Percentiles rank a stretch among this genome's conserved stretches.
Conservation (phyloP, 305 asterid species). For the Rubia tinctorum region DNA sequence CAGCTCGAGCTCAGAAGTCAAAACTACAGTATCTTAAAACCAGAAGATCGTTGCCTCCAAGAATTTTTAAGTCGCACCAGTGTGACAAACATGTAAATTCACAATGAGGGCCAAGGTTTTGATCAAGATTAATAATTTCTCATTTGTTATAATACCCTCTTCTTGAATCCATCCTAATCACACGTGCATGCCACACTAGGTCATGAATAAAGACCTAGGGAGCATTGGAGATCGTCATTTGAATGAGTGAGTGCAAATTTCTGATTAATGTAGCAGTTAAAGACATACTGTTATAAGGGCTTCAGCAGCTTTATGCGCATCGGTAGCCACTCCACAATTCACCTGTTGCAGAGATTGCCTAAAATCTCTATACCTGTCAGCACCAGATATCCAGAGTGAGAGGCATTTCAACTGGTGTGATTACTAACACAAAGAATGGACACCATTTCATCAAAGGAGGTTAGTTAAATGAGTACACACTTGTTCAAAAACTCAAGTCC, state of each 20-base stretch:
- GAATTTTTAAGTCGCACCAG: neutral
- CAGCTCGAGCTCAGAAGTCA: neutral
- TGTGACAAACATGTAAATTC: neutral
- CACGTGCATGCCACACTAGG: neutral
- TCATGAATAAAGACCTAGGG: neutral
- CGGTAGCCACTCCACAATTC: constrained; percentile 48
- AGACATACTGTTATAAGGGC: constrained; percentile 70
- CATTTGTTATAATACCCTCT: neutral
- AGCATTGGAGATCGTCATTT: neutral
- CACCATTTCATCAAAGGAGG: neutral
- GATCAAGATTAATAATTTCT: no score
- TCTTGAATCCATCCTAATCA: no score
- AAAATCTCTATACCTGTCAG: constrained; percentile 82
- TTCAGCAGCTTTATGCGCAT: constrained; percentile 78
- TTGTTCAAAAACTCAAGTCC: constrained; percentile 90
- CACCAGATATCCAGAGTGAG: constrained; percentile 15
- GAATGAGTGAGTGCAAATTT: neutral
- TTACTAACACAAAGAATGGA: neutral
- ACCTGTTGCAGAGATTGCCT: constrained; percentile 79
- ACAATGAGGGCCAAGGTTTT: neutral
- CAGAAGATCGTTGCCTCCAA: neutral
- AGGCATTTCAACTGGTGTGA: neutral
- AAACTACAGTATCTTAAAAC: neutral
- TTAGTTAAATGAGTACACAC: constrained; percentile 34
- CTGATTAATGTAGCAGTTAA: neutral